Evolutionary conservation across 2,329 filamentous ascomycete species (phyloP).

Genomic region (Fusarium temperatum): DNA sequence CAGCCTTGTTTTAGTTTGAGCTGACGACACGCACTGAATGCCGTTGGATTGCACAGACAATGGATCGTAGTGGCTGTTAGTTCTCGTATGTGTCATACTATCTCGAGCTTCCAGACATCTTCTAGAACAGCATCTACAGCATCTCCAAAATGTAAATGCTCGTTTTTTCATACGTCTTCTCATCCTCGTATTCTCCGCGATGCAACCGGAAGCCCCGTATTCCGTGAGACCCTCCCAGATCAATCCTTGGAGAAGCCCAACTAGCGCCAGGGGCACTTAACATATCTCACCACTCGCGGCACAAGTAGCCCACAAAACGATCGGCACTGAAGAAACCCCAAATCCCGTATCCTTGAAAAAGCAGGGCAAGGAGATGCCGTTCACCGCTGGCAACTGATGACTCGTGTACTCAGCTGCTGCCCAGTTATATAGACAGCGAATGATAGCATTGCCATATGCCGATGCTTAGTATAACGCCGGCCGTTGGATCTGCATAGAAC

Average conservation of each 20-base stretch:
- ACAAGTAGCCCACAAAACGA: background rate
- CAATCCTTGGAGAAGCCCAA: background rate
- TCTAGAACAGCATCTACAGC: background rate
- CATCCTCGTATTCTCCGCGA: background rate
- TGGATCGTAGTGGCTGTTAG: background rate
- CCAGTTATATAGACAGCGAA: background rate
- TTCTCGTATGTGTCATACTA: background rate
- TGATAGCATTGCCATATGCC: background rate
- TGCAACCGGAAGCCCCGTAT: background rate
- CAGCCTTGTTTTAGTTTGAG: background rate
- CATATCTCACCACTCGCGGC: background rate
- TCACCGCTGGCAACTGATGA: conserved; percentile 1
- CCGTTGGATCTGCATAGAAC: background rate
- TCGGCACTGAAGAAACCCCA: conserved; percentile 4
- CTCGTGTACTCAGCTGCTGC: background rate
- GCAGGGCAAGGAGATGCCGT: background rate
- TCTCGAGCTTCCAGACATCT: background rate
- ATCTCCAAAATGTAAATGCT: background rate
- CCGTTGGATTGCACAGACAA: background rate
- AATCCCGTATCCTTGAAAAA: background rate
- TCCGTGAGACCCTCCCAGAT: background rate
- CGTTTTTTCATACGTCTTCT: rapidly evolving
- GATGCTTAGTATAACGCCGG: background rate
- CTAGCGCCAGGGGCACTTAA: background rate
- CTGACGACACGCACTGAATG: background rate